A percentile compares a stretch with the other conserved stretches of the same genome.
Conservation (phyloP, 1,284 basidiomycete genomes). For the Schizophyllum amplum region DNA sequence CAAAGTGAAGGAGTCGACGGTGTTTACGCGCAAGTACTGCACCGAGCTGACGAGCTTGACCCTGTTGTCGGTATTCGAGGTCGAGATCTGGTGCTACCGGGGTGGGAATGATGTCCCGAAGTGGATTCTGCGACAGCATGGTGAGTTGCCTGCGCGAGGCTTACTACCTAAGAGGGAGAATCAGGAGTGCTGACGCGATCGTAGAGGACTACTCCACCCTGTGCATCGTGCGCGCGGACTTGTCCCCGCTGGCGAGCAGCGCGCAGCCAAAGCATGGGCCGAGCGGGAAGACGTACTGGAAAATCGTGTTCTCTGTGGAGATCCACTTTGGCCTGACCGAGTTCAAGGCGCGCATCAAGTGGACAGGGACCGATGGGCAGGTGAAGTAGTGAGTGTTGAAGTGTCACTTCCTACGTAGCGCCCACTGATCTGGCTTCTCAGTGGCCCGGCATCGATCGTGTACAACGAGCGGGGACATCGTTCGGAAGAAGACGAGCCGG, state of each 20-base stretch:
- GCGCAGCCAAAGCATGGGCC: conserved; percentile 57
- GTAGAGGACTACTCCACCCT: conserved; percentile 65
- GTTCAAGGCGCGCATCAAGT: conserved; percentile 72
- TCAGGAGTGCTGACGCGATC: background rate
- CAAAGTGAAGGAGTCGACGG: conserved; percentile 71
- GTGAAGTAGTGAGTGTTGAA: conserved; percentile 48
- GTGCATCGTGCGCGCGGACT: conserved; percentile 66
- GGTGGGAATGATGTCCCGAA: conserved; percentile 59
- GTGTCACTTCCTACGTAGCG: background rate
- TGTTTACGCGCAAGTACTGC: conserved; percentile 72
- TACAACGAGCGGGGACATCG: conserved; percentile 72
- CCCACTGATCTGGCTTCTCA: conserved; percentile 19
- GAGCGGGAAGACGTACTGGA: conserved; percentile 67
- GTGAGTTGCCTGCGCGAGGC: conserved; percentile 24
- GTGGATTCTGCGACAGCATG: conserved; percentile 61
- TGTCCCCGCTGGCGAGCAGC: conserved; percentile 60
- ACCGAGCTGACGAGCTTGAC: conserved; percentile 69
- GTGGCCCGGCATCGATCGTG: conserved; percentile 69
- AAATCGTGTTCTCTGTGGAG: conserved; percentile 72
- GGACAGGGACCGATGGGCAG: conserved; percentile 59
- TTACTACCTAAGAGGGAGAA: conserved; percentile 1
- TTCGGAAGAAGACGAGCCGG: conserved; percentile 60
- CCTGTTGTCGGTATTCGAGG: conserved; percentile 69
- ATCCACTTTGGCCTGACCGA: conserved; percentile 76
- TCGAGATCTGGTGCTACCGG: conserved; percentile 74